Evolutionary conservation across 768 basidiomycete genomes (phyloP).

Genomic region (Tricholoma terreum): DNA sequence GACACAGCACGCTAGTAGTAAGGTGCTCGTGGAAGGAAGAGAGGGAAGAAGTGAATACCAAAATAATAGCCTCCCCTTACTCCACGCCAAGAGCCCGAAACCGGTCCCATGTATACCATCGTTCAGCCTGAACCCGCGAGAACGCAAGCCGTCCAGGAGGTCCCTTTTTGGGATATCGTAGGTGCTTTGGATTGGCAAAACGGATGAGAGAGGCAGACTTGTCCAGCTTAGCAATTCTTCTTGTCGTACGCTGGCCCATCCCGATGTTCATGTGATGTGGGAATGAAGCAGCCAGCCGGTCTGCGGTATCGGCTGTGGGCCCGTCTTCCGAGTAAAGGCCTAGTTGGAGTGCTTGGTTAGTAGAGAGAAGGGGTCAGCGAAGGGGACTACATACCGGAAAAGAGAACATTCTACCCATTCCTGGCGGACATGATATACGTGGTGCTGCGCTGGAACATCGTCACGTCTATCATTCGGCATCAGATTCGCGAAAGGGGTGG

Average conservation of each 20-base stretch:
- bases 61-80: conserved; percentile 64
- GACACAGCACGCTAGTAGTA: not conserved
- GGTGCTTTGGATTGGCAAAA: no score
- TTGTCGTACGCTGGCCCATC: conserved; percentile 28
- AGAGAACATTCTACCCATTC: conserved; percentile 18
- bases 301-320: conserved; percentile 48
- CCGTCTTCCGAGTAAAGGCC: conserved; percentile 45
- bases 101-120: conserved; percentile 52
- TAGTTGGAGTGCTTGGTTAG: conserved; percentile 7
- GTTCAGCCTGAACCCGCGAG: conserved; percentile 55
- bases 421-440: conserved; percentile 20
- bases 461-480: conserved; percentile 42
- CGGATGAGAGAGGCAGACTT: conserved; percentile 33
- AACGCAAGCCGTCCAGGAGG: conserved; percentile 52
- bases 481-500: not conserved
- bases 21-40: not conserved
- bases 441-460: conserved; percentile 57
- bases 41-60: conserved; percentile 30
- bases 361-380: not conserved
- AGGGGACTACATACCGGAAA: conserved; percentile 18
- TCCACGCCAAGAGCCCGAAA: conserved; percentile 44
- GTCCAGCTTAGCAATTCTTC: conserved; percentile 52
- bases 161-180: conserved; percentile 26
- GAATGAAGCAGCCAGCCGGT: conserved; percentile 46
- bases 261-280: conserved; percentile 35